Evolutionary conservation across 2,329 filamentous ascomycete species (phyloP).

Genomic region (Alternaria novae-zelandiae): DNA sequence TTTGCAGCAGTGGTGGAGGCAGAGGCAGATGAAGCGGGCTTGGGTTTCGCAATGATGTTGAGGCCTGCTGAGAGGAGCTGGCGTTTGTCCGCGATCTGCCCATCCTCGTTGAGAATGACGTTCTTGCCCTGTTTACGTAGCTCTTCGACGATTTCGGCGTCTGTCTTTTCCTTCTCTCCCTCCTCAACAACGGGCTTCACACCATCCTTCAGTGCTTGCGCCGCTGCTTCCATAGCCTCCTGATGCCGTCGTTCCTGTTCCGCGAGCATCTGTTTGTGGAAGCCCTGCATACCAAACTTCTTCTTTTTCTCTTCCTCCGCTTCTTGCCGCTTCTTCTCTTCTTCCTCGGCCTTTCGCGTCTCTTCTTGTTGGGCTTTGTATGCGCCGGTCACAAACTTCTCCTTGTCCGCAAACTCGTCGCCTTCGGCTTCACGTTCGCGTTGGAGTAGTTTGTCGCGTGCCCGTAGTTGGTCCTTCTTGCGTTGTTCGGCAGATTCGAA

Average conservation of each 20-base stretch:
- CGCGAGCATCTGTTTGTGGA: conserved; percentile 77
- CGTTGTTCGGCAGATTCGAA: conserved; percentile 75
- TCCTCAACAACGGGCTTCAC: conserved; percentile 46
- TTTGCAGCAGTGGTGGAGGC: conserved; percentile 15
- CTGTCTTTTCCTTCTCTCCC: conserved; percentile 49
- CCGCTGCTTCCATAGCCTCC: conserved; percentile 71
- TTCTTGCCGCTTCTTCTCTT: conserved; percentile 71
- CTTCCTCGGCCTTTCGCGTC: conserved; percentile 71
- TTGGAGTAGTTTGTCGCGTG: conserved; percentile 80
- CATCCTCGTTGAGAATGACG: conserved; percentile 80
- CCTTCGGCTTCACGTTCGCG: conserved; percentile 80
- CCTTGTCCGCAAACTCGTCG: conserved; percentile 81
- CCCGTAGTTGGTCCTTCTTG: conserved; percentile 78
- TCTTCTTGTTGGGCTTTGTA: conserved; percentile 85
- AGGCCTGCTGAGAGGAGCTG: conserved; percentile 77
- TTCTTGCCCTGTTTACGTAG: conserved; percentile 68
- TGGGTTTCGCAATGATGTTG: conserved; percentile 72
- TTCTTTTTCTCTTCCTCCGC: conserved; percentile 70
- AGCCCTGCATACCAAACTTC: conserved; percentile 75
- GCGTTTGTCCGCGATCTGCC: conserved; percentile 83
- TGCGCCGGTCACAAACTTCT: conserved; percentile 83
- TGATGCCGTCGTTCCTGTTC: conserved; percentile 73
- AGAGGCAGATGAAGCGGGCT: conserved; percentile 47
- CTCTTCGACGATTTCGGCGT: conserved; percentile 70
- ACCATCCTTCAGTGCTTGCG: conserved; percentile 47